Evolutionary conservation across 495 filamentous ascomycete genomes (phyloP).

Genomic region (Aspergillus incahuasiensis): DNA sequence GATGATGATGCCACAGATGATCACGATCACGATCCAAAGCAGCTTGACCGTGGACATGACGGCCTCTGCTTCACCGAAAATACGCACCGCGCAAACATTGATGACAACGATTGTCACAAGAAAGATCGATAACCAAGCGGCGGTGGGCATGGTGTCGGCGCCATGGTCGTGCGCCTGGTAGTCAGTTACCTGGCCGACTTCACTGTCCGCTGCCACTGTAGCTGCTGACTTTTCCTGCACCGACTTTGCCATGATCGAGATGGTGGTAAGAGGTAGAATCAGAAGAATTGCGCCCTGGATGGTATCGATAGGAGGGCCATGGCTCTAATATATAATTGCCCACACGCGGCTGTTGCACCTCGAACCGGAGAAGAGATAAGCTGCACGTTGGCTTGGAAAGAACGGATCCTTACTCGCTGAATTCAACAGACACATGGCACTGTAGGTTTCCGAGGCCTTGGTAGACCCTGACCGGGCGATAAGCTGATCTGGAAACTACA

Average conservation of each 20-base stretch:
- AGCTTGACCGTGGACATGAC: conserved; percentile 46
- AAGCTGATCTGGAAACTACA: background rate
- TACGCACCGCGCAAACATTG: conserved; percentile 42
- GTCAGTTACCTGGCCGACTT: background rate
- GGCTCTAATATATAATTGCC: background rate
- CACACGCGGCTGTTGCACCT: too few relatives aligned
- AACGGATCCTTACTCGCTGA: background rate
- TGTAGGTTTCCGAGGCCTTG: background rate
- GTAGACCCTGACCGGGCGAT: background rate
- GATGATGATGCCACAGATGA: conserved; percentile 39
- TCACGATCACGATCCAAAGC: conserved; percentile 39
- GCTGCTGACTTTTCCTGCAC: conserved; percentile 1
- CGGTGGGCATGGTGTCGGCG: conserved; percentile 32
- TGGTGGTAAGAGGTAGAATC: background rate
- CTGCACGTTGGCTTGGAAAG: background rate
- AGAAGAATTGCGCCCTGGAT: background rate
- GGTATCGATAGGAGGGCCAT: background rate
- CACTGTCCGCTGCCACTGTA: background rate
- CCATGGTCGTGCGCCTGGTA: conserved; percentile 15
- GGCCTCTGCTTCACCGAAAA: conserved; percentile 55
- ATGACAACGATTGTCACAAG: conserved; percentile 38
- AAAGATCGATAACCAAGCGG: conserved; percentile 47
- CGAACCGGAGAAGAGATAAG: background rate
- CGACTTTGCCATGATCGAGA: background rate
- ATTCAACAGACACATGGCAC: background rate